A percentile compares a stretch with the other conserved stretches of the same genome.
Conservation (phyloP, 1,139 yeast genomes). For the Ogataea hybrid region DNA sequence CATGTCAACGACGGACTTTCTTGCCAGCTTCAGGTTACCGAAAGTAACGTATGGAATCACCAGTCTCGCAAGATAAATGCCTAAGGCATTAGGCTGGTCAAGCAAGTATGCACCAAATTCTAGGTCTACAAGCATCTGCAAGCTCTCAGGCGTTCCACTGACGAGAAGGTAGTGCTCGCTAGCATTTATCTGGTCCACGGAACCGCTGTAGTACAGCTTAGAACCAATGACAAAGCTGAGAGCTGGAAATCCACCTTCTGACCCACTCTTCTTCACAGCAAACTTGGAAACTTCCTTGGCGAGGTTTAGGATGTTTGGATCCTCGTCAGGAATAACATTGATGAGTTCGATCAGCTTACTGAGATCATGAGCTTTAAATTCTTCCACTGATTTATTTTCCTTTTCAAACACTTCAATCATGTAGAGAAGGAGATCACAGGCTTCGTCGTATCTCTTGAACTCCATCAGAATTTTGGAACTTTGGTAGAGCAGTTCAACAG, state of each 20-base stretch:
- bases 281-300: constrained; percentile 65
- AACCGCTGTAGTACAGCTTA: constrained; percentile 45
- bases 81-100: constrained; percentile 22
- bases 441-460: constrained; percentile 74
- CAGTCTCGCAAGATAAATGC: constrained; percentile 26
- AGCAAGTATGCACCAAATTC: constrained; percentile 24
- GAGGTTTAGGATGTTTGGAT: constrained; percentile 65
- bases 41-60: constrained; percentile 31
- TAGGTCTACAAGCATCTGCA: constrained; percentile 27
- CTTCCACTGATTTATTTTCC: constrained; percentile 41
- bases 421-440: constrained; percentile 74
- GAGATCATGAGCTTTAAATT: constrained; percentile 32
- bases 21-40: constrained; percentile 28
- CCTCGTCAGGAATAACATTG: constrained; percentile 54
- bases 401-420: constrained; percentile 65
- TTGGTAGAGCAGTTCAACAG: constrained; percentile 68
- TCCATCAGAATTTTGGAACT: constrained; percentile 67
- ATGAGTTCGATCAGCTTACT: constrained; percentile 38
- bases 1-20: constrained; percentile 18
- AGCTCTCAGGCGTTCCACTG: constrained; percentile 22
- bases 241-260: constrained; percentile 69
- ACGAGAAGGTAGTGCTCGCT: constrained; percentile 29
- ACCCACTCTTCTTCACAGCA: constrained; percentile 50
- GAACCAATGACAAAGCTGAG: constrained; percentile 74
- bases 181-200: constrained; percentile 22